phyloP scores from a whole-genome alignment of 2,329 filamentous ascomycete genomes.

The Aspergillus fumigatus region DNA sequence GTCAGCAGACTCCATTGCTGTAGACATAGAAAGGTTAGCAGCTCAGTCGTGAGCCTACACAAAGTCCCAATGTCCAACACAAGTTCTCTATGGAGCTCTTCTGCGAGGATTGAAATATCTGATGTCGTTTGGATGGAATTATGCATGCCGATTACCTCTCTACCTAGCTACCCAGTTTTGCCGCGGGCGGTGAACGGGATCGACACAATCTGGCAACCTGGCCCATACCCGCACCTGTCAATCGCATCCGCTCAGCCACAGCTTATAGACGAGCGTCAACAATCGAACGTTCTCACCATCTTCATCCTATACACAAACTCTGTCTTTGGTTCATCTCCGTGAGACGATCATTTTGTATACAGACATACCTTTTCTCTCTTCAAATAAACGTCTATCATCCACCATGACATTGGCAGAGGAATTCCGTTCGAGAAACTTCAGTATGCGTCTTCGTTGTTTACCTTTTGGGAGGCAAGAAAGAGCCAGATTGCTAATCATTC shows the following conservation, averaged over 20 bases:
- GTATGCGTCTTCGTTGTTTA: conserved; percentile 41
- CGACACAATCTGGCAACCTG: conserved; percentile 19
- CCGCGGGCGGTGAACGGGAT: conserved; percentile 20
- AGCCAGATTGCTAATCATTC: conserved; percentile 18
- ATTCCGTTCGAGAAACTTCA: conserved; percentile 63
- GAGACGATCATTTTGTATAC: neutral
- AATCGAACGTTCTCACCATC: neutral
- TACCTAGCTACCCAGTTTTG: conserved; percentile 10
- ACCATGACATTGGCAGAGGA: conserved; percentile 59
- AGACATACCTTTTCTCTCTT: neutral
- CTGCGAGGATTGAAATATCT: neutral
- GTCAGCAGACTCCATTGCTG: conserved; percentile 8
- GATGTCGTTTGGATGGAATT: neutral
- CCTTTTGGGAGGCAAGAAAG: conserved; percentile 6
- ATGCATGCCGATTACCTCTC: neutral
- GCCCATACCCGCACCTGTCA: conserved; percentile 16
- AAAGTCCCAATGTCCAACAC: neutral
- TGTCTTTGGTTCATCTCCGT: neutral
- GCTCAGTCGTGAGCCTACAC: neutral
- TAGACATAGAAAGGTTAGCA: neutral
- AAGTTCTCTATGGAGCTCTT: neutral
- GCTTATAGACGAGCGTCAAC: neutral
- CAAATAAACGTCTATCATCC: conserved; percentile 3
- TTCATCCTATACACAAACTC: neutral
- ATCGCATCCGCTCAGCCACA: conserved; percentile 15